phyloP scores from a whole-genome alignment of 2,329 filamentous ascomycete species.

The Alternaria arborescens region DNA sequence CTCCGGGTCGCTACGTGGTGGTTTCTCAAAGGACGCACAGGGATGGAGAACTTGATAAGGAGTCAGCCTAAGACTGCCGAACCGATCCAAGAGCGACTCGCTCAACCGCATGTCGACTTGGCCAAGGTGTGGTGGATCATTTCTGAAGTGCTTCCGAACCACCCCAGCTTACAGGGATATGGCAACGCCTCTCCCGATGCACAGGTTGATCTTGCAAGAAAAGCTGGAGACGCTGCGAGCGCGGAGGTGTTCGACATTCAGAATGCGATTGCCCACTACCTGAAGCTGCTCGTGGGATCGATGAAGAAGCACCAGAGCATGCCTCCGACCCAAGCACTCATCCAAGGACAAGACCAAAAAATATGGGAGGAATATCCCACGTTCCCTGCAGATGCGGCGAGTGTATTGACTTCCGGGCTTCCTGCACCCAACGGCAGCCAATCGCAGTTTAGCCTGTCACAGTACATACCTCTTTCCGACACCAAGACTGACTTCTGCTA shows the following conservation, averaged over 20 bases:
- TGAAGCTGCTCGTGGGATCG: constrained; percentile 78
- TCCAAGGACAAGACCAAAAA: constrained; percentile 78
- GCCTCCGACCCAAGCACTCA: constrained; percentile 69
- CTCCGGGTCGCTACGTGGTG: constrained; percentile 83
- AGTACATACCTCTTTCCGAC: constrained; percentile 80
- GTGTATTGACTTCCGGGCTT: constrained; percentile 63
- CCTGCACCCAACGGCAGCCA: constrained; percentile 54
- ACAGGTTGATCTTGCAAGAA: constrained; percentile 50
- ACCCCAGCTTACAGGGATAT: constrained; percentile 42
- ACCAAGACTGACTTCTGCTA: constrained; percentile 78
- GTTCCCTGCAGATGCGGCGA: constrained; percentile 74
- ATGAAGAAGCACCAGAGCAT: constrained; percentile 86
- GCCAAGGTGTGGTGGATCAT: constrained; percentile 87
- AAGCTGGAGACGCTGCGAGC: constrained; percentile 56
- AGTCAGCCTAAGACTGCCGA: constrained; percentile 66
- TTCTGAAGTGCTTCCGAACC: constrained; percentile 52
- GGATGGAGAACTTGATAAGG: constrained; percentile 76
- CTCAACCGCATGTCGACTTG: constrained; percentile 85
- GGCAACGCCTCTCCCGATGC: constrained; percentile 33
- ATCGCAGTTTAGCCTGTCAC: constrained; percentile 62
- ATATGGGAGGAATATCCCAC: constrained; percentile 83
- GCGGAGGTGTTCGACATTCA: constrained; percentile 60
- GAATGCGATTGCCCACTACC: constrained; percentile 67
- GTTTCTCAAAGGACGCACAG: constrained; percentile 83
- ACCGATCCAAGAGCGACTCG: constrained; percentile 58